Evolutionary conservation across 108 stramenopile species (phyloP), one percentile per base, ranked within the genome.

Genomic region (Nannochloropsis oceanica): DNA sequence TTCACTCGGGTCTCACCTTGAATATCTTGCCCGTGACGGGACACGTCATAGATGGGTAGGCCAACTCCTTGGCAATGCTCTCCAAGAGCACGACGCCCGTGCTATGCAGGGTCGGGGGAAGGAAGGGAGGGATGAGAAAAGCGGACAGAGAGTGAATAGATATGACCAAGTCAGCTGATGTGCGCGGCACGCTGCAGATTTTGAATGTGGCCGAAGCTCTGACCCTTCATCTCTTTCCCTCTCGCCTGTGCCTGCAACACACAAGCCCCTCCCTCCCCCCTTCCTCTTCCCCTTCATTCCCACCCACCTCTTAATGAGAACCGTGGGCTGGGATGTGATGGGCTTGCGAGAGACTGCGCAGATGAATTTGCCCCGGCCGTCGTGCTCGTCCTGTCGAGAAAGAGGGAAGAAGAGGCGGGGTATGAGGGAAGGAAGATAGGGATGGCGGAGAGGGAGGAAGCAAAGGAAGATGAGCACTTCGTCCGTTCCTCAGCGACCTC

Each of bases 21-120:
- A 91, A 90, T 26, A 84, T 90, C 43, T 87, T 89, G 8, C 90
- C 90, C 27, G 90, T 90, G 27, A 90, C 85, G 11, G 90, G 90
- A 84, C 90, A 90, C 12, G 89, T 90, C 88, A 90, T 89, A 9
- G 89, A 84, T 20, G 90, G 90, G 25, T 85, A 20, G 12, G 90
- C 89, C n/a, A 90, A 85, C 46, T 90, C 44, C 81, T 90, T 42
- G 25, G 89, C 90, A n/a, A 84, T 86, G 34, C 79, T 44, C 86
- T 87, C 86, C 25, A 89, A 44, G 46, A 90, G 87, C 22, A 90
- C 84, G 27, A 86, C 88, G 8, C 87, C 87, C 5, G 89, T 89
- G 26, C 87, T 84, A 80, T 22, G 26, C 25, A 81, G 11, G 24
- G 43, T 13, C 25, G 85, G 13, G 42, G 46, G 13, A 7, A 84